A percentile compares a stretch with the other conserved stretches of the same genome.
These are phyloP conservation scores for Martensiomyces pterosporus DNA, from an alignment of 192 early-diverging fungal genomes.

Conservation along the genomic window DNA sequence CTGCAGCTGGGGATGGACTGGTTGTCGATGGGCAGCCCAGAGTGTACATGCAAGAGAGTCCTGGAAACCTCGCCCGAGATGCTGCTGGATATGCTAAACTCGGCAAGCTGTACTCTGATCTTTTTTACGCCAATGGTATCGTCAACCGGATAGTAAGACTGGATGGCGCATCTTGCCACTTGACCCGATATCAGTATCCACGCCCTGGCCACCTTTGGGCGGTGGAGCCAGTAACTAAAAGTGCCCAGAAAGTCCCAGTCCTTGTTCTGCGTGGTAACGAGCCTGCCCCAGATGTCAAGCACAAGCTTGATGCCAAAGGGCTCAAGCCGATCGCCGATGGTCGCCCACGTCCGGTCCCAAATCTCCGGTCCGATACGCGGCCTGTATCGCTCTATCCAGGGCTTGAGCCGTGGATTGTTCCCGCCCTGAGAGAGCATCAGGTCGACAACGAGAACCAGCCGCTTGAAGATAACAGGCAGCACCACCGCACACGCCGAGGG, in stretches of 20 bases:
- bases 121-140: conserved; percentile 4
- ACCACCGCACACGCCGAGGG: conserved; percentile 1
- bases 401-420: conserved; percentile 21
- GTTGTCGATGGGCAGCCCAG: conserved; percentile 14
- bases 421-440: conserved; percentile 45
- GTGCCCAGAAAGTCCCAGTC: conserved; percentile 6
- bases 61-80: conserved; percentile 13
- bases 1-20: conserved; percentile 9
- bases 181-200: conserved; percentile 31
- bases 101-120: conserved; percentile 14
- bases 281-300: conserved; percentile 35
- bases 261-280: conserved; percentile 4
- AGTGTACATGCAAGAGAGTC: conserved; percentile 9
- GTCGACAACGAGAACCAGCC: conserved; percentile 24
- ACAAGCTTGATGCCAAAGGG: conserved; percentile 31
- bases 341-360: conserved; percentile 46
- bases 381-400: conserved; percentile 26
- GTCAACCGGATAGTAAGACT: conserved; percentile 24
- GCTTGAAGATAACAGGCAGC: conserved; percentile 5
- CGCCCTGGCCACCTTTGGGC: conserved; percentile 20
- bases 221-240: conserved; percentile 38
- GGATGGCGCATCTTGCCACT: conserved; percentile 18
- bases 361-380: conserved; percentile 21
- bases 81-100: conserved; percentile 21
- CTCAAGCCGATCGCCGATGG: conserved; percentile 43